phyloP scores from a whole-genome alignment of 1,284 basidiomycete genomes.

The Ganoderma lingzhi region DNA sequence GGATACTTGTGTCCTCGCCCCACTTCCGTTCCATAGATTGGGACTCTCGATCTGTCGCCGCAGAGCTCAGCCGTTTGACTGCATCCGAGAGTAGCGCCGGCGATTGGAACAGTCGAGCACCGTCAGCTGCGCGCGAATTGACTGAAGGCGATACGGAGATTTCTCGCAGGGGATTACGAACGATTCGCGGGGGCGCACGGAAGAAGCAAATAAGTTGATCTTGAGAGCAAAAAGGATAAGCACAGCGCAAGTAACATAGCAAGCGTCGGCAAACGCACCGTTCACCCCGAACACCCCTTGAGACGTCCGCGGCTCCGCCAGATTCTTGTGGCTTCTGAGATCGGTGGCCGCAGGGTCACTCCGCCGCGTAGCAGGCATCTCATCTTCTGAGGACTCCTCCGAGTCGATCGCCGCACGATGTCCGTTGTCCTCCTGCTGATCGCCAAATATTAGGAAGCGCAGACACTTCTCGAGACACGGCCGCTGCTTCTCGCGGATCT shows the following conservation, averaged over 20 bases:
- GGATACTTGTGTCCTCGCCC: slow-evolving; percentile 52
- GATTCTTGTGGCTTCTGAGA: slow-evolving; percentile 73
- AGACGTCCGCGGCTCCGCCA: slow-evolving; percentile 82
- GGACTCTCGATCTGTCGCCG: slow-evolving; percentile 59
- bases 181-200: slow-evolving; percentile 76
- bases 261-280: slow-evolving; percentile 53
- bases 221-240: slow-evolving; percentile 38
- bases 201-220: slow-evolving; percentile 90
- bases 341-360: slow-evolving; percentile 60
- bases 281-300: slow-evolving; percentile 89
- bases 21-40: slow-evolving; percentile 49
- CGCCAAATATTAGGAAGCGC: slow-evolving; percentile 78
- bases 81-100: slow-evolving; percentile 75
- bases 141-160: slow-evolving; percentile 55
- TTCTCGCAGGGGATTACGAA: slow-evolving; percentile 62
- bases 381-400: slow-evolving; percentile 59
- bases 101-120: slow-evolving; percentile 61
- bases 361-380: slow-evolving; percentile 47
- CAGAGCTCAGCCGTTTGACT: slow-evolving; percentile 64
- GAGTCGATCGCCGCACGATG: slow-evolving; percentile 54
- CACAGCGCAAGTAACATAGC: neutral
- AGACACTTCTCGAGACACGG: slow-evolving; percentile 88
- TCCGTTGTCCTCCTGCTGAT: slow-evolving; percentile 52
- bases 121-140: slow-evolving; percentile 42
- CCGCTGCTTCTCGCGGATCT: slow-evolving; percentile 71